Base-by-base conservation (phyloP, 2,329 filamentous ascomycete species). In the Stagonosporopsis cucurbitacearum region DNA sequence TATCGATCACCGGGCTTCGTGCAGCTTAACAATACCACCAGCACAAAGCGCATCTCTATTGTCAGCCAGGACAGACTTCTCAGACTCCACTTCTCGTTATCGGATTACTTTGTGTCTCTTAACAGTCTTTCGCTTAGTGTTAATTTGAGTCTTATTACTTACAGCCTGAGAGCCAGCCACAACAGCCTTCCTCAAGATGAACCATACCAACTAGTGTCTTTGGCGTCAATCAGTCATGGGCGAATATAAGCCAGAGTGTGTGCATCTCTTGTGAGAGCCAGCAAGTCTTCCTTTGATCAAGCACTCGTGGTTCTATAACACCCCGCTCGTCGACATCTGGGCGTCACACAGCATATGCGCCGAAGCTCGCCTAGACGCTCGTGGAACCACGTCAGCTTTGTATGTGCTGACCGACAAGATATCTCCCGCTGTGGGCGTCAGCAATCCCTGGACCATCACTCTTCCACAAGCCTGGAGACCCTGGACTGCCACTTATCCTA, bases 381-480 rank as follows among this genome's bases (percentile, higher is more conserved):
- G 41, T 46, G 35, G 12, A 6, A 47, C 53, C 42, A 35, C 42
- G 53, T 51, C 37, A 47, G 42, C 43, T 36, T 51, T 30, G n/a
- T 32, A 32, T 41, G 22, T 40, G 47, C 53, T 46, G 40, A 37
- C 46, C 23, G 44, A 22, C 37, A 28, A 26, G 32, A 23, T 20
- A 47, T 17, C 37, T 19, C 32, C 25, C 25, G 23, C 28, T 36
- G 36, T 33, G 15, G 43, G 37, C 23, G 9, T 42, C 25, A 25
- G n/a, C 36, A 33, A 28, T 41, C n/a, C 48, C 46, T 46, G 46
- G 25, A 47, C 35, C 35, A 33, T 45, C 50, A 11, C 22, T 41
- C 28, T 37, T 41, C 17, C n/a, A 43, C 32, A 22, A 22, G 41
- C 19, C n/a, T n/a, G 25, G 32, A 25, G 28, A 22, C 35, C 19